Evolutionary conservation across 768 basidiomycete species (phyloP), one percentile per base, ranked within the genome.

Genomic region (Royoungia palumana): DNA sequence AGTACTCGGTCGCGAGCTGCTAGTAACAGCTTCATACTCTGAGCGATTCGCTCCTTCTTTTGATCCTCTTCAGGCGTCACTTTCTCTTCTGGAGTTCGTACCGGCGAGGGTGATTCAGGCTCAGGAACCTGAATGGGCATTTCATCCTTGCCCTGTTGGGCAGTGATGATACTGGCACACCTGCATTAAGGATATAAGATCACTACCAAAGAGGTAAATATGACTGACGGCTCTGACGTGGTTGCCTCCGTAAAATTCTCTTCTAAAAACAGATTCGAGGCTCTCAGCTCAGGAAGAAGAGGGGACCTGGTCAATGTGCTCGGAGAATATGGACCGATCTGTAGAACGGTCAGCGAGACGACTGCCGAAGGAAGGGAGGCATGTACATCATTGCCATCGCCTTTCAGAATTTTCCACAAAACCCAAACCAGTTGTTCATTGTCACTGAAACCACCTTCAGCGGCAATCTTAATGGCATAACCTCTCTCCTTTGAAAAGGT

Each of bases 381-480:
- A 19, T 32, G 48, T 54, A 89, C 88, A 73, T 90, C 87, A 51
- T 81, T 82, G 17, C 88, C 88, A 62, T 89, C 87, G 44, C 88
- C 89, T 64, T 81, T 87, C 46, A 90, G 70, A 48, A 90, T 86
- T 70, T 90, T 90, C 87, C 87, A 90, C 51, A 90, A 72, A 37
- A 90, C 88, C 87, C 88, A 90, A 34, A 89, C 85, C 41, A 90
- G 71, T 59, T 88, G 88, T 61, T 89, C 87, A 63, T 81, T 87
- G 43, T 75, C 73, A 47, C 79, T 75, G 50, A 75, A 74, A 22
- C 77, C 74, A 46, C 72, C 72, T 28, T 72, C 63, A 9, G 59
- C 71, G n/a, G 82, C 71, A 44, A 80, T 63, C 42, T 61, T 69
- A 41, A 78, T 69, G 19, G 87, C 85, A 58, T 73, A 71, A 57